These are phyloP conservation scores for Plasmodium gonderi DNA, from an alignment of 169 alveolate species.

Conservation along the genomic window DNA sequence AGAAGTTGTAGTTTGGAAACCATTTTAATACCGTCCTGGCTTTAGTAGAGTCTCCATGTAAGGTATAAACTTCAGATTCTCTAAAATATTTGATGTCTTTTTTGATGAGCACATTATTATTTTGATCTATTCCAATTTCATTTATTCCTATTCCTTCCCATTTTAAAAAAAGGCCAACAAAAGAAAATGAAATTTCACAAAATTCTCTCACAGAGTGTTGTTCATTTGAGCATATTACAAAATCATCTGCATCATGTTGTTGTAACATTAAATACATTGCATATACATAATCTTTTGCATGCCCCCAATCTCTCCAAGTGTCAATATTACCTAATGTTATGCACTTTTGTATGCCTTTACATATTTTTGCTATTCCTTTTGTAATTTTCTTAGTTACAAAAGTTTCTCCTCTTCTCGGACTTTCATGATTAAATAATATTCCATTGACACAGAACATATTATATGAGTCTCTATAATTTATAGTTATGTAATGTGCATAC, in stretches of 20 bases:
- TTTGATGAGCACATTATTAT: constrained; percentile 39
- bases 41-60: constrained; percentile 82
- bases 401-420: constrained; percentile 85
- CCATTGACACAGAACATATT: constrained; percentile 85
- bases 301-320: constrained; percentile 89
- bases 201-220: constrained; percentile 77
- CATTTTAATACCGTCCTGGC: constrained; percentile 77
- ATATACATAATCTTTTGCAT: constrained; percentile 85
- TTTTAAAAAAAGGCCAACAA: constrained; percentile 65
- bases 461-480: constrained; percentile 83
- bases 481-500: constrained; percentile 80
- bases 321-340: constrained; percentile 83
- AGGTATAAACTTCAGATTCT: constrained; percentile 78
- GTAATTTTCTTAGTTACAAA: constrained; percentile 87
- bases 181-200: constrained; percentile 75
- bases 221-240: constrained; percentile 83
- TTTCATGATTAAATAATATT: constrained; percentile 88
- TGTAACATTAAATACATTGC: constrained; percentile 87
- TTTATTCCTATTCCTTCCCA: constrained; percentile 79
- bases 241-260: constrained; percentile 80
- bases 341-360: constrained; percentile 23
- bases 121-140: constrained; percentile 76
- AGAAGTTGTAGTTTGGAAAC: constrained; percentile 69
- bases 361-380: constrained; percentile 80
- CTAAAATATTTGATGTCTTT: constrained; percentile 75